Evolutionary conservation across 306 rosid species (phyloP), one percentile per base, ranked within the genome.

Genomic region (Cicer bijugum): DNA sequence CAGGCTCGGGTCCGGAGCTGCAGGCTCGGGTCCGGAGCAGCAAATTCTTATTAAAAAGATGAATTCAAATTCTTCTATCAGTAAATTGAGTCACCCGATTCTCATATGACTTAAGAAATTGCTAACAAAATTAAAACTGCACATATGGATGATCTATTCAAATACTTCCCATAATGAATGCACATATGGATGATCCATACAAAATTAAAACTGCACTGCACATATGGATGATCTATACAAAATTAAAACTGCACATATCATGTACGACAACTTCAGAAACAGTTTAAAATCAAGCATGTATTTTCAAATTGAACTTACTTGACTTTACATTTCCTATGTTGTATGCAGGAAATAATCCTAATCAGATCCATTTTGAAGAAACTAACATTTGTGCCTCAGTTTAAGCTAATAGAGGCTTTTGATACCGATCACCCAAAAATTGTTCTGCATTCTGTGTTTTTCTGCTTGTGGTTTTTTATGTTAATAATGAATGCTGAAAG

Each of bases 41-140:
- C 1, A 17, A 17, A 17, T 17, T 17, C 17, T 17, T 12, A 39
- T 7, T 8, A 16, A 42, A 19, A 33, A 68, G 3, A 56, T 1
- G 9, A 51, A 37, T 61, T 20, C 48, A 61, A 20, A 52, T 40
- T 40, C 64, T 40, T 15, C 43, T 38, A 52, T 43, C 8, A 74
- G 37, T 9, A 46, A 59, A 12, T 56, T 71, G 6, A 53, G 43
- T 53, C 67, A 55, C 58, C 67, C 2, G 5, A 64, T 75, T 55
- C 47, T 55, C 74, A 53, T 35, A 46, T 47, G 70, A 33, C 70
- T 62, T 48, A 37, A 46, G 60, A 75, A 46, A 64, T 43, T 8
- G 56, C 64, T 50, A 2, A 40, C 19, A 4, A 7, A 58, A 50
- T n/a, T 69, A 77, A 38, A 23, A 23, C 4, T 23, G 51, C 44